Evolutionary conservation across 2,329 filamentous ascomycete genomes (phyloP).

Genomic region (Phoma sp.): DNA sequence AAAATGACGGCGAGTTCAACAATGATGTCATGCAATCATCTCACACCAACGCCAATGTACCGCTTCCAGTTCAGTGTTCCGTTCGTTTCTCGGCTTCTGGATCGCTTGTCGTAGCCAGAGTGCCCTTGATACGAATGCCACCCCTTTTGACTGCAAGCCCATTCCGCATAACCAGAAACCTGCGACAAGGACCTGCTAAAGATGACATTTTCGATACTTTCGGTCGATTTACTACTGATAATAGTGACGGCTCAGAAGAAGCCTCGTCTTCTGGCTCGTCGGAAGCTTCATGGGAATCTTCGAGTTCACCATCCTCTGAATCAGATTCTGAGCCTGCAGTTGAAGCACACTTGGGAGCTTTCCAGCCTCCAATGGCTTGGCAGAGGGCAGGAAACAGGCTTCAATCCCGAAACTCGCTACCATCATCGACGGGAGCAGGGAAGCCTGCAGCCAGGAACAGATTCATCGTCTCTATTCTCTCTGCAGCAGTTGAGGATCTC

Average conservation of each 20-base stretch:
- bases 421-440: slow-evolving; percentile 38
- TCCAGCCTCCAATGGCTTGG: slow-evolving; percentile 59
- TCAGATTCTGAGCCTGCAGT: slow-evolving; percentile 49
- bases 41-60: slow-evolving; percentile 69
- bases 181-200: slow-evolving; percentile 35
- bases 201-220: slow-evolving; percentile 68
- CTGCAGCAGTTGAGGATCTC: slow-evolving; percentile 63
- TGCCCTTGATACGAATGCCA: slow-evolving; percentile 53
- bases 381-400: slow-evolving; percentile 60
- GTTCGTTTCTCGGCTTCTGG: slow-evolving; percentile 64
- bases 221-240: slow-evolving; percentile 52
- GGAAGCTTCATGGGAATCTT: slow-evolving; percentile 43
- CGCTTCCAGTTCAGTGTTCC: slow-evolving; percentile 64
- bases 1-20: slow-evolving; percentile 59
- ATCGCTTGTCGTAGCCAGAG: slow-evolving; percentile 55
- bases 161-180: slow-evolving; percentile 36
- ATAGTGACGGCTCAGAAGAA: slow-evolving; percentile 29
- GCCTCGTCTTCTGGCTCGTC: slow-evolving; percentile 38
- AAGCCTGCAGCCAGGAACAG: slow-evolving; percentile 56
- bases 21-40: slow-evolving; percentile 59
- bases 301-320: slow-evolving; percentile 47
- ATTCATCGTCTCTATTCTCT: slow-evolving; percentile 76
- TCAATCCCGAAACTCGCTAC: slow-evolving; percentile 56
- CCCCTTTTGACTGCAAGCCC: slow-evolving; percentile 27
- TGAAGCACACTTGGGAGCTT: slow-evolving; percentile 50